Base-by-base conservation (phyloP, 805 yeast species). In the Sugiyamaella smithiae region DNA sequence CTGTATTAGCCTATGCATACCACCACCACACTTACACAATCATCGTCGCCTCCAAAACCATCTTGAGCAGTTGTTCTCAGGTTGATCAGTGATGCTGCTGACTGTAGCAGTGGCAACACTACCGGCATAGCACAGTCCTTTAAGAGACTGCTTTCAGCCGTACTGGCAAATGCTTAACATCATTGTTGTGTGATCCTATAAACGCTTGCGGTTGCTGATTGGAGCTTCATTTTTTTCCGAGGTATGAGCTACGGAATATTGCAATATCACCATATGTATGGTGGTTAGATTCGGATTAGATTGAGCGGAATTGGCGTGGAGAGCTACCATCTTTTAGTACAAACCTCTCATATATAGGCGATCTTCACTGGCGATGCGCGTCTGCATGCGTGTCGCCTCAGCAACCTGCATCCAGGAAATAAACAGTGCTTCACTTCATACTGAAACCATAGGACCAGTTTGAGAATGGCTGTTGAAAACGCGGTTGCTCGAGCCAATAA, bases 31-130 rank as follows among this genome's bases (percentile, higher is more conserved):
- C 71, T 41, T 59, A 70, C 73, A 89, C 88, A 54, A 93, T 79
- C 85, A 93, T 90, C 12, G 97, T 86, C 55, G 98, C 98, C 71
- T 93, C 99, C 61, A 90, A 78, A 55, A 85, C 97, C 97, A 89
- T 89, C 47, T 63, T 75, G 53, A 32, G 40, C 14, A 14, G 33
- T 36, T 47, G 46, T 4, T 41, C 32, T 16, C 25, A 45, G 16
- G 19, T 17, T 31, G 46, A 29, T 16, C 28, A 40, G 33, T 29
- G 33, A n/a, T 29, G 7, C 12, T 29, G 33, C 33, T 16, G 16
- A n/a, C n/a, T n/a, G n/a, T n/a, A n/a, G 12, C 33, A n/a, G 33
- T 29, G 33, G 33, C 33, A 29, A 29, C 33, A 7, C 7, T 29
- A 29, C 16, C 33, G 16, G 33, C 33, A 29, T 29, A 29, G 12